Percentiles rank a stretch among this genome's conserved stretches.
These are phyloP conservation scores for Suillus paluster DNA, from an alignment of 768 basidiomycete species.

Conservation along the genomic window DNA sequence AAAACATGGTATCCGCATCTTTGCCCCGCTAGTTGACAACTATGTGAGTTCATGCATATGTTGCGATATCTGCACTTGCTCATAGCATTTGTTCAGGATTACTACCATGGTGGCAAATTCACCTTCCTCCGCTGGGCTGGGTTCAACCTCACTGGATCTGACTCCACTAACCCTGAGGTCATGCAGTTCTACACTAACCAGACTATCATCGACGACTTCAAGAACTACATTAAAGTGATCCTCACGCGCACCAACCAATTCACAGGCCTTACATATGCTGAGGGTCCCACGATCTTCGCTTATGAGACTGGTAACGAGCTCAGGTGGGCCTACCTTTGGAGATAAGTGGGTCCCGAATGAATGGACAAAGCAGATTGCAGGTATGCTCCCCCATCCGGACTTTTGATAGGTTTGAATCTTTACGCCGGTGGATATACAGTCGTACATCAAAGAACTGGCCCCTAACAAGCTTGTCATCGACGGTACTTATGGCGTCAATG, in stretches of 20 bases:
- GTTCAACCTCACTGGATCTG: slow-evolving; percentile 23
- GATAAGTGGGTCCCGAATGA: slow-evolving; percentile 13
- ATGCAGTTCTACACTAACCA: slow-evolving; percentile 51
- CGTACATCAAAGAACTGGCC: slow-evolving; percentile 30
- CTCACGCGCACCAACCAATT: slow-evolving; percentile 25
- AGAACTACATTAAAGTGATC: slow-evolving; percentile 46
- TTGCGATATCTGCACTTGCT: not conserved
- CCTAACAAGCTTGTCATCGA: slow-evolving; percentile 29
- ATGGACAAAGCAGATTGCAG: slow-evolving; percentile 23
- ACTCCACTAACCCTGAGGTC: slow-evolving; percentile 28
- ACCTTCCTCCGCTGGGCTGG: slow-evolving; percentile 32
- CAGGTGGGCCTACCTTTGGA: slow-evolving; percentile 8
- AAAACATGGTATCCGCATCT: slow-evolving; percentile 15
- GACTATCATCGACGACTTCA: slow-evolving; percentile 50
- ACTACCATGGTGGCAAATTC: slow-evolving; percentile 35
- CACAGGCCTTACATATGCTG: slow-evolving; percentile 15
- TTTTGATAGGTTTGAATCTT: not conserved
- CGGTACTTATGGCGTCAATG: not conserved
- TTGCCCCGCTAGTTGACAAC: slow-evolving; percentile 26
- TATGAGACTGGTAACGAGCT: slow-evolving; percentile 15
- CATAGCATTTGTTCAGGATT: slow-evolving; percentile 16
- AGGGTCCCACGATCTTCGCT: slow-evolving; percentile 14
- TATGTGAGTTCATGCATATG: slow-evolving; percentile 14
- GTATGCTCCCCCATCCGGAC: slow-evolving; percentile 3
- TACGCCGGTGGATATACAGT: not conserved